Evolutionary conservation across 345 rosid species (phyloP), one percentile per base, ranked within the genome.

Genomic region (Nephelium lappaceum): DNA sequence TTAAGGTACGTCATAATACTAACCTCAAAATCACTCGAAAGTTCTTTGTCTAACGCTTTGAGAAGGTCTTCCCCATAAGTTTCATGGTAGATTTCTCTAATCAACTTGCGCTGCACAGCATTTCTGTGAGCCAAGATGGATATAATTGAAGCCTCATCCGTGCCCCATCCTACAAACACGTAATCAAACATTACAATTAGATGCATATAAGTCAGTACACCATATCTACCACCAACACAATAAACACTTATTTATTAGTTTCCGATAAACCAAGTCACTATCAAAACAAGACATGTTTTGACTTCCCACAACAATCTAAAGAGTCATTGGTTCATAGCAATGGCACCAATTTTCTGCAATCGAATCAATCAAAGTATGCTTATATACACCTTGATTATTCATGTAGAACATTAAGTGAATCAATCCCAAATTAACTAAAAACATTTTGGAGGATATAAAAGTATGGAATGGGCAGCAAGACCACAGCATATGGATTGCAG

Each of bases 21-120:
- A 68, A 95, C 99, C 98, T 93, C 97, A 79, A 95, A 95, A 72
- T 95, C 99, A 82, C 90, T 87, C 0, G 97, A 86, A 14, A 95
- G 93, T 61, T 95, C 98, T 79, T 89, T 89, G 78, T 91, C 93
- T 21, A 95, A 77, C 15, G 86, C 87, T 45, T 82, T 90, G 42
- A 95, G 93, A 70, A 95, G 97, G 81, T 93, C 94, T 80, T 90
- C 89, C 58, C 95, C 90, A 74, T 92, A 88, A 39, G 86, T 84
- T 79, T 91, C 91, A n/a, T 81, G 81, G 73, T 95, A 95, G 77
- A 83, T 74, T 63, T 86, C 79, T 7, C 90, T 88, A 47, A 95
- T 93, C 16, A 70, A 47, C 74, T 82, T 85, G 78, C 97, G 97
- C 42, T 93, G 99, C 0, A 82, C 82, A 21, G 97, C 92, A 70